phyloP scores from a whole-genome alignment of 768 basidiomycete genomes.

The Exidia glandulosa region DNA sequence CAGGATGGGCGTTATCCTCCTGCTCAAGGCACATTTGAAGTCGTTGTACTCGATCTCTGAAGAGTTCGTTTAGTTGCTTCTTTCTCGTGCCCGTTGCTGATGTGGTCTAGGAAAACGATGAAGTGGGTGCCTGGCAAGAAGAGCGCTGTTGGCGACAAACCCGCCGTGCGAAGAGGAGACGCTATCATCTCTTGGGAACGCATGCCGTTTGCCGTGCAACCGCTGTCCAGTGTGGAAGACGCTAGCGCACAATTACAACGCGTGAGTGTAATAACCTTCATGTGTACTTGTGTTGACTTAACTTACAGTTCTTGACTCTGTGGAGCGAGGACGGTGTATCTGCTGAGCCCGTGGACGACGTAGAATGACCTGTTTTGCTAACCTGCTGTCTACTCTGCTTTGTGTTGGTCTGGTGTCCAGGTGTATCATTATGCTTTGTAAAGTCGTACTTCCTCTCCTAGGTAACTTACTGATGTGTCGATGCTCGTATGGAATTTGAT shows the following conservation, averaged over 20 bases:
- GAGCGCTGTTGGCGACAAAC: constrained; percentile 76
- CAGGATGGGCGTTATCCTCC: constrained; percentile 72
- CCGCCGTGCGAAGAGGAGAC: constrained; percentile 52
- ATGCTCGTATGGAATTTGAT: too few species aligned
- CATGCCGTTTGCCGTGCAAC: constrained; percentile 51
- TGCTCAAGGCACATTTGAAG: constrained; percentile 82
- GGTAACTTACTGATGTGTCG: not conserved
- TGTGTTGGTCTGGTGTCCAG: not conserved
- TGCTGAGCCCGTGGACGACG: constrained; percentile 16
- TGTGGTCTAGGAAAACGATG: constrained; percentile 62
- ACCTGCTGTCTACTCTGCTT: not conserved
- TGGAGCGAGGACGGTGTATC: constrained; percentile 81
- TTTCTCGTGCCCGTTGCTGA: not conserved
- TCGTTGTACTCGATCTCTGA: constrained; percentile 75
- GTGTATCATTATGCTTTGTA: not conserved
- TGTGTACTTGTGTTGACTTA: constrained; percentile 4
- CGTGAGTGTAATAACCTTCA: constrained; percentile 32
- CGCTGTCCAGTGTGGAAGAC: constrained; percentile 54
- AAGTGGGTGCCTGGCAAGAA: constrained; percentile 88
- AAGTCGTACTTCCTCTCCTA: not conserved
- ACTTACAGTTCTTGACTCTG: constrained; percentile 55
- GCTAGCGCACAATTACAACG: constrained; percentile 45
- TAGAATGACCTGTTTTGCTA: not conserved
- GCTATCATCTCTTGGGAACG: constrained; percentile 61
- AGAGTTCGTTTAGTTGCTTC: constrained; percentile 50